phyloP scores from a whole-genome alignment of 2,329 filamentous ascomycete genomes.

The Cryoendolithus antarcticus region DNA sequence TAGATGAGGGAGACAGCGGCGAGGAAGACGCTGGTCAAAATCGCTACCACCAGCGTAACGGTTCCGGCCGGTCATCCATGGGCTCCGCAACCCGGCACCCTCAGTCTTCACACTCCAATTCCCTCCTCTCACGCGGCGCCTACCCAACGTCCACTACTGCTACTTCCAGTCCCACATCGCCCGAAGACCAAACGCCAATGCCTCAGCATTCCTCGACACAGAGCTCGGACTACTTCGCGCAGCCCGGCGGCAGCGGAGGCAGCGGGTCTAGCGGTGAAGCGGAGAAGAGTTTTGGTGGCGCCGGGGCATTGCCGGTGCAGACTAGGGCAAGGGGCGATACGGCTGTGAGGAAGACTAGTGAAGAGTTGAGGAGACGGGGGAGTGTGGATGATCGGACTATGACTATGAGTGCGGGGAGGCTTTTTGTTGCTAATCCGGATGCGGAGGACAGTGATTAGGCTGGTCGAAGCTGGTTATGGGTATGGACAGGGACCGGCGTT shows the following conservation, averaged over 20 bases:
- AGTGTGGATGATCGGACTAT: slow-evolving; percentile 74
- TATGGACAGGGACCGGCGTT: neutral
- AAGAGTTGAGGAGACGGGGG: slow-evolving; percentile 62
- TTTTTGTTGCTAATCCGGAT: slow-evolving; percentile 82
- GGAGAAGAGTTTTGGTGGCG: slow-evolving; percentile 43
- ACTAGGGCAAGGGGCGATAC: slow-evolving; percentile 22
- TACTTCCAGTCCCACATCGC: slow-evolving; percentile 25
- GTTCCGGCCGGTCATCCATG: slow-evolving; percentile 60
- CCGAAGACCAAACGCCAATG: slow-evolving; percentile 34
- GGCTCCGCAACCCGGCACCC: slow-evolving; percentile 18
- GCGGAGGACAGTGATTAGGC: slow-evolving; percentile 31
- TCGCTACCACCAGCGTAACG: slow-evolving; percentile 53
- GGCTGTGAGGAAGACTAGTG: slow-evolving; percentile 54
- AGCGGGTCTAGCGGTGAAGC: slow-evolving; percentile 34
- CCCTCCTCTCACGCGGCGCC: slow-evolving; percentile 27
- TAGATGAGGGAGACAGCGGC: slow-evolving; percentile 76
- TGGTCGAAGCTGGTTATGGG: slow-evolving; percentile 1
- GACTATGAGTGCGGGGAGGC: slow-evolving; percentile 55
- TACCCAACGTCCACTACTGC: slow-evolving; percentile 1
- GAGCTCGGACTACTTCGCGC: slow-evolving; percentile 29
- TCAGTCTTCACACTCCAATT: slow-evolving; percentile 36
- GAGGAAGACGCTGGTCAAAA: slow-evolving; percentile 38
- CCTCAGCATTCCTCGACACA: slow-evolving; percentile 22
- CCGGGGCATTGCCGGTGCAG: slow-evolving; percentile 36
- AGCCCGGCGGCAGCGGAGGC: slow-evolving; percentile 28